Base-by-base conservation (phyloP, 1,139 yeast genomes). In the Diutina neorugosa region DNA sequence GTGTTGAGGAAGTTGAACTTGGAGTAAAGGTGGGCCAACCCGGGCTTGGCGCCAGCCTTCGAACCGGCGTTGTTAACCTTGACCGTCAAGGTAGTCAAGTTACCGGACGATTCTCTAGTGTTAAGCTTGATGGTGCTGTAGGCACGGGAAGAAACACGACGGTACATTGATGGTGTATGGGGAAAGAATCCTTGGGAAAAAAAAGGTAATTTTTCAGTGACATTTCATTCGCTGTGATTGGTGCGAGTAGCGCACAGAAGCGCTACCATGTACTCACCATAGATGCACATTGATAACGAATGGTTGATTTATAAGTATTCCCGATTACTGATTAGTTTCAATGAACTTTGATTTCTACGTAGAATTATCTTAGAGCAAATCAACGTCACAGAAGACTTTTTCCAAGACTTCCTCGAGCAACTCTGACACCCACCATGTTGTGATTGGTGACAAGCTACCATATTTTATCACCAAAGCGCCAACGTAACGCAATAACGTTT, bases 1-100 rank as follows among this genome's bases (percentile, higher is more conserved):
- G 96, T 90, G 77, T 86, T 86, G 69, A 87, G 81, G 77, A 86
- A 93, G 64, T 85, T 85, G 70, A 81, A 90, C 70, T 90, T 82
- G 63, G 94, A 82, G 64, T 91, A 78, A 61, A 90, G 73, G 70
- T 93, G 98, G 52, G 98, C 78, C 59, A 85, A 72, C 70, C 98
- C 98, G 57, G 90, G 83, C 67, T 83, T 81, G 25, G 52, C 41
- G 55, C 84, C 78, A 62, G 81, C 77, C 68, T 94, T 86, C 57
- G 97, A 80, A 60, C 98, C 98, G 59, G 91, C 96, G 58, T 71
- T 70, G 66, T 84, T 82, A 59, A 88, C 80, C 59, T 86, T 87
- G 57, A 93, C 87, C 52, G 93, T 75, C 55, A 80, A 72, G 52
- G 71, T 73, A 62, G 95, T 76, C 60, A 88, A 76, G 58, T 91